Base-by-base conservation (phyloP, 306 rosid species). In the Malus domestica region DNA sequence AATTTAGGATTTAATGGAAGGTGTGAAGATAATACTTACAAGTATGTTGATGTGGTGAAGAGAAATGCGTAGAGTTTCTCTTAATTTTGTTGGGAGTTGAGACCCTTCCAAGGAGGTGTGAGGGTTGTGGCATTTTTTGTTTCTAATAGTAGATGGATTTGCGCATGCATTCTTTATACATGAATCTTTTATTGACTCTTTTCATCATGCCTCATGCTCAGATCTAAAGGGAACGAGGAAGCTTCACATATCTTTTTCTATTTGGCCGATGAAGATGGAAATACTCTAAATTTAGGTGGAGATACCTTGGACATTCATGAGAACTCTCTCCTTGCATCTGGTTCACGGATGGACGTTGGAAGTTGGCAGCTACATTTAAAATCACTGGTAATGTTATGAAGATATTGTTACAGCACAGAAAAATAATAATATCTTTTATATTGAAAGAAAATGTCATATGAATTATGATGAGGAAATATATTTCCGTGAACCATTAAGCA, bases 361-460 rank as follows among this genome's bases (percentile, higher is more conserved):
- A 84, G 72, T 86, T 95, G 99, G 99, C 90, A 95, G 88, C 90
- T 95, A 57, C 97, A 95, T 86, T 76, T 95, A 62, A 92, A 92
- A 82, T 90, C 99, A 78, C 87, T 2, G 96, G 99, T 92, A 90
- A 85, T 72, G 59, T 77, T 73, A 25, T 67, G 32, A 62, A 81
- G 64, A 69, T 70, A 16, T 18, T 67, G 65, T 75, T 23, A 63
- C 75, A 44, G 66, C 75, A 44, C 32, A 78, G 49, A 20, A 20
- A 52, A 67, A 55, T 13, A 71, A 22, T 6, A 22, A 7, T 8
- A 6, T 32, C 22, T 52, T 71, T 22, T 63, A 22, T 72, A 22
- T 5, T 72, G 67, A 35, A 72, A 8, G 42, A 40, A 58, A 66
- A 66, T 19, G 25, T 58, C 75, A 32, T 71, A 45, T 22, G 30